Percentiles rank a stretch among this genome's conserved stretches.
These are phyloP conservation scores for Arthrobotrys megalospora DNA, from an alignment of 2,329 filamentous ascomycete species.

Conservation along the genomic window DNA sequence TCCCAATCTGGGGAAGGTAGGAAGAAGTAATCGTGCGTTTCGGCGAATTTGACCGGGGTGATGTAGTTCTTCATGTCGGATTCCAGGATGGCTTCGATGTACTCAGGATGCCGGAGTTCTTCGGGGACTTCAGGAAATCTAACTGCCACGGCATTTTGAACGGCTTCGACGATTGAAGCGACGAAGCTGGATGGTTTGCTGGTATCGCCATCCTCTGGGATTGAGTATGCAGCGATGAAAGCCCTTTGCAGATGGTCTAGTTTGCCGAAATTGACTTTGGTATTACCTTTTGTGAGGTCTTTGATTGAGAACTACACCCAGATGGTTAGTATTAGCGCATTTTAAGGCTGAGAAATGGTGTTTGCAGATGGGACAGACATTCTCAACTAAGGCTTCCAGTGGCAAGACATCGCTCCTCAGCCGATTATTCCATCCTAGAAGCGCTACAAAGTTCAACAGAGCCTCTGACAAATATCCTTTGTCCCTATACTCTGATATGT, in stretches of 20 bases:
- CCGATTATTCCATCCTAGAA: constrained; percentile 86
- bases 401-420: constrained; percentile 79
- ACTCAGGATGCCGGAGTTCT: constrained; percentile 27
- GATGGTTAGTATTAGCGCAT: constrained; percentile 58
- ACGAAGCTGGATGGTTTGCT: constrained; percentile 64
- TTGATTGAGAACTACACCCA: constrained; percentile 79
- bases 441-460: constrained; percentile 84
- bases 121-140: constrained; percentile 27
- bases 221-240: constrained; percentile 70
- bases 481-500: constrained; percentile 71
- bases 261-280: constrained; percentile 84
- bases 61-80: constrained; percentile 62
- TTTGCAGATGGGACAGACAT: constrained; percentile 70
- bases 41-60: constrained; percentile 64
- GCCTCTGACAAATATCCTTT: constrained; percentile 74
- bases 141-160: constrained; percentile 34
- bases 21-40: constrained; percentile 60
- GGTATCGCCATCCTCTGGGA: constrained; percentile 70
- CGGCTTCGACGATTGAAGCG: constrained; percentile 63
- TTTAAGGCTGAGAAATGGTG: constrained; percentile 58
- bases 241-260: constrained; percentile 83
- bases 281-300: constrained; percentile 87
- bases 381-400: constrained; percentile 78
- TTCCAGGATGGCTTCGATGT: constrained; percentile 51
- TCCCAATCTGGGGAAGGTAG: constrained; percentile 34